Percentiles rank a stretch among this genome's conserved stretches.
phyloP scores from a whole-genome alignment of 2,329 filamentous ascomycete genomes.

The Tolypocladium tundrense region DNA sequence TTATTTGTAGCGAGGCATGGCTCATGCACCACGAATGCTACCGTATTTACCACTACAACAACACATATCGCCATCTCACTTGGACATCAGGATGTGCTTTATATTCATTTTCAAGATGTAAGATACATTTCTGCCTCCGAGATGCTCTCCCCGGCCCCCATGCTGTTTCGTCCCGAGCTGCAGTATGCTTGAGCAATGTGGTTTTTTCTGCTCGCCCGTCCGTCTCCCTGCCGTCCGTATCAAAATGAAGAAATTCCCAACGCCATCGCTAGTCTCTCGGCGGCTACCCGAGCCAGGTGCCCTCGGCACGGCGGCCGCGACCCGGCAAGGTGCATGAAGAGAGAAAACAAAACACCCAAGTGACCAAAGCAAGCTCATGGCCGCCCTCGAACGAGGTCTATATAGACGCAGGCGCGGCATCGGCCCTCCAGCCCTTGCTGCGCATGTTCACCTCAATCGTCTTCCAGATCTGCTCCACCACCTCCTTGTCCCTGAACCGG shows the following conservation, averaged over 20 bases:
- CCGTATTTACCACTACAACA: too few species aligned
- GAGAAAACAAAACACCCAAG: not conserved
- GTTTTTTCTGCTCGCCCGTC: not conserved
- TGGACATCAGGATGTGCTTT: not conserved
- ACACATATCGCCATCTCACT: not conserved
- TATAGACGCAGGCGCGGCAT: slow-evolving; percentile 51
- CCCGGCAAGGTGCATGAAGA: not conserved
- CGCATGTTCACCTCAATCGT: slow-evolving; percentile 82
- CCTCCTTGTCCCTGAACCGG: slow-evolving; percentile 79
- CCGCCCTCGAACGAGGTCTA: slow-evolving; percentile 10
- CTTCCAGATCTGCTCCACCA: slow-evolving; percentile 89
- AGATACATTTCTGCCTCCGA: not conserved
- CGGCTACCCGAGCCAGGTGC: slow-evolving; percentile 3
- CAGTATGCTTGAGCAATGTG: not conserved
- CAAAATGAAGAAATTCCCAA: not conserved
- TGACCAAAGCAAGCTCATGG: not conserved
- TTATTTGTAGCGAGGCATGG: too few species aligned
- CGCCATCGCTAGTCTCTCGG: slow-evolving; percentile 8
- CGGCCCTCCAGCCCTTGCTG: slow-evolving; percentile 69
- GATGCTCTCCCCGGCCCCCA: not conserved
- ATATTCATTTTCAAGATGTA: not conserved
- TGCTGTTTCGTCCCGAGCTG: not conserved
- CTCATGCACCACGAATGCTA: not conserved
- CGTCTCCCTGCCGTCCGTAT: not conserved
- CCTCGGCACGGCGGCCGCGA: not conserved